These are phyloP conservation scores for Penicillium alfredii DNA, from an alignment of 495 filamentous ascomycete species.

Conservation along the genomic window DNA sequence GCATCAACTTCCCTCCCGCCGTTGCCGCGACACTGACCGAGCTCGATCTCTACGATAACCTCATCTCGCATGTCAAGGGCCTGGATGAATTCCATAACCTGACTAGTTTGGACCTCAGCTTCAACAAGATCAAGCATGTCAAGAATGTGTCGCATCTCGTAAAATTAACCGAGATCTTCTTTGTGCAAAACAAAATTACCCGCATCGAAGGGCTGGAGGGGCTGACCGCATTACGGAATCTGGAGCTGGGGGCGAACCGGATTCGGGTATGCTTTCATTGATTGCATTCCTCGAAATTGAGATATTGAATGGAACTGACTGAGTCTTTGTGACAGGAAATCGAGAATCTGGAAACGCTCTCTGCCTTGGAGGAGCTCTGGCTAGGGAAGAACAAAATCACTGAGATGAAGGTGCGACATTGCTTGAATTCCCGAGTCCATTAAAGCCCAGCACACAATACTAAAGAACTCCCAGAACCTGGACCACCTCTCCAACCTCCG, in stretches of 20 bases:
- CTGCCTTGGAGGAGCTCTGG: constrained; percentile 80
- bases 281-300: too few relatives aligned
- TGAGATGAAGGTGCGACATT: constrained; percentile 56
- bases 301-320: constrained; percentile 2
- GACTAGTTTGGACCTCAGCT: constrained; percentile 81
- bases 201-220: constrained; percentile 80
- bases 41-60: constrained; percentile 95
- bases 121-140: constrained; percentile 99
- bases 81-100: constrained; percentile 72
- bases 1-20: constrained; percentile 60
- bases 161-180: constrained; percentile 78
- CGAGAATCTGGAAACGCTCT: constrained; percentile 74
- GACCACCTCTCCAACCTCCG: constrained; percentile 67
- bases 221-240: constrained; percentile 64
- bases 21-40: constrained; percentile 65
- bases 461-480: constrained; percentile 45
- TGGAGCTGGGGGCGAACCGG: constrained; percentile 88
- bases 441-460: background rate
- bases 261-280: constrained; percentile 72
- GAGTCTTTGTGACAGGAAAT: constrained; percentile 57
- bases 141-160: constrained; percentile 76
- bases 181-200: constrained; percentile 90
- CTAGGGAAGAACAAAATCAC: constrained; percentile 97
- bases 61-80: constrained; percentile 81
- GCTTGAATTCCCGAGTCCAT: background rate